A percentile compares a stretch with the other conserved stretches of the same genome.
Conservation (phyloP, 2,329 filamentous ascomycete species). For the Tolypocladium pustulatum region DNA sequence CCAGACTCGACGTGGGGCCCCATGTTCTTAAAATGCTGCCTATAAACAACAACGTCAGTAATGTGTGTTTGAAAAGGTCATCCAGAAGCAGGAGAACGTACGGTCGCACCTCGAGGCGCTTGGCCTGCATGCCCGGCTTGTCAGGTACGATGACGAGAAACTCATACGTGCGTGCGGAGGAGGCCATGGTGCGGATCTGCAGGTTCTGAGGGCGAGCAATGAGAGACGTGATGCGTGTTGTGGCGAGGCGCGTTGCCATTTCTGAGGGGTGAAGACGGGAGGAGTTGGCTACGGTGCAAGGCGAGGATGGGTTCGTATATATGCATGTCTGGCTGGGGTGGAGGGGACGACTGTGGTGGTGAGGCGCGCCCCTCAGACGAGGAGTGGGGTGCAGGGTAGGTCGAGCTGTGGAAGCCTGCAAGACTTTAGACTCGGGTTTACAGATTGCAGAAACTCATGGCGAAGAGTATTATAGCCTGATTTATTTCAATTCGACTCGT, state of each 20-base stretch:
- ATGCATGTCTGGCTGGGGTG: background rate
- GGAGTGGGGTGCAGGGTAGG: background rate
- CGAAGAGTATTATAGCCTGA: background rate
- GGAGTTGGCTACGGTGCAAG: background rate
- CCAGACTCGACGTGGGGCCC: conserved; percentile 42
- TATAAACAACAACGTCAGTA: conserved; percentile 1
- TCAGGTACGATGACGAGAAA: conserved; percentile 63
- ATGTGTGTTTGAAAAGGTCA: background rate
- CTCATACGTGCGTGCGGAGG: conserved; percentile 36
- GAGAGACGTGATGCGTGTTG: conserved; percentile 4
- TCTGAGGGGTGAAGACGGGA: background rate
- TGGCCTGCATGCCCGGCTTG: conserved; percentile 46
- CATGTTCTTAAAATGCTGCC: conserved; percentile 46
- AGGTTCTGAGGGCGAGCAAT: conserved; percentile 1
- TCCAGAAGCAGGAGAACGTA: conserved; percentile 22
- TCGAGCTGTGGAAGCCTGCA: background rate
- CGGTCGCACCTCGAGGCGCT: conserved; percentile 51
- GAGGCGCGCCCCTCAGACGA: background rate
- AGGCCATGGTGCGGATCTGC: conserved; percentile 16
- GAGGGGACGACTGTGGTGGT: background rate
- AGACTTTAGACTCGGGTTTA: background rate
- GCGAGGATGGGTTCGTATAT: background rate
- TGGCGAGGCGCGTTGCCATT: conserved; percentile 7
- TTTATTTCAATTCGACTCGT: background rate
- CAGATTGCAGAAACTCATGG: background rate